These are phyloP conservation scores for Stagonosporopsis vannaccii DNA, from an alignment of 2,329 filamentous ascomycete species.

Conservation along the genomic window DNA sequence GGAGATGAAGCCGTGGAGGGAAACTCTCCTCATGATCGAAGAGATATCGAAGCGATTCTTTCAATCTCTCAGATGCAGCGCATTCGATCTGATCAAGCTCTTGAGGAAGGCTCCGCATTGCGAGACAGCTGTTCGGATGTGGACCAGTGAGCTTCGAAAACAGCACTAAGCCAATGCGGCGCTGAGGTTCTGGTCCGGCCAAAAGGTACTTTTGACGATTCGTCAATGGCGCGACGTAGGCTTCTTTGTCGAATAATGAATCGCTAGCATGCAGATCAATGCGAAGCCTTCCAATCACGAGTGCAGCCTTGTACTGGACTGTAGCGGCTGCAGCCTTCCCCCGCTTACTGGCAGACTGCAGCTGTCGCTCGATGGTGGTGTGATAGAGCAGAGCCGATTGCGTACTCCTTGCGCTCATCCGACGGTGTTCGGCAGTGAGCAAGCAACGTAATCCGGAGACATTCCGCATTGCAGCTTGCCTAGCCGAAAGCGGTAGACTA, in stretches of 20 bases:
- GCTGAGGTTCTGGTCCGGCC: constrained; percentile 8
- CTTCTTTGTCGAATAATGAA: constrained; percentile 7
- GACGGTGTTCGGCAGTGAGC: constrained; percentile 28
- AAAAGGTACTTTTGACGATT: constrained; percentile 10
- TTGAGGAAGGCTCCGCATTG: neutral
- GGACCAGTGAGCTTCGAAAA: neutral
- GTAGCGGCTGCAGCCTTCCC: constrained; percentile 8
- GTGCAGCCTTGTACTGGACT: neutral
- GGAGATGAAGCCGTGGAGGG: constrained; percentile 1
- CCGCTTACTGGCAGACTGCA: constrained; percentile 14
- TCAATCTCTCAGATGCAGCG: neutral
- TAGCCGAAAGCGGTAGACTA: constrained; percentile 20
- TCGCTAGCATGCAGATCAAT: constrained; percentile 16
- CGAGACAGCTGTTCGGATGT: neutral
- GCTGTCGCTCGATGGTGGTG: constrained; percentile 20
- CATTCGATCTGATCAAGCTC: neutral
- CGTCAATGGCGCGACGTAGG: constrained; percentile 4
- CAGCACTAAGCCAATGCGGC: constrained; percentile 1
- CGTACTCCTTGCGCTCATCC: constrained; percentile 36
- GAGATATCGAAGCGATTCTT: neutral
- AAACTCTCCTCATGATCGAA: neutral
- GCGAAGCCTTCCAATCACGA: constrained; percentile 10
- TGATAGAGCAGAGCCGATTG: constrained; percentile 21
- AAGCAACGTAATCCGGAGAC: constrained; percentile 20
- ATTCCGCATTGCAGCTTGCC: constrained; percentile 26